phyloP scores from a whole-genome alignment of 2,329 filamentous ascomycete genomes.

The Thielaviopsis populi region DNA sequence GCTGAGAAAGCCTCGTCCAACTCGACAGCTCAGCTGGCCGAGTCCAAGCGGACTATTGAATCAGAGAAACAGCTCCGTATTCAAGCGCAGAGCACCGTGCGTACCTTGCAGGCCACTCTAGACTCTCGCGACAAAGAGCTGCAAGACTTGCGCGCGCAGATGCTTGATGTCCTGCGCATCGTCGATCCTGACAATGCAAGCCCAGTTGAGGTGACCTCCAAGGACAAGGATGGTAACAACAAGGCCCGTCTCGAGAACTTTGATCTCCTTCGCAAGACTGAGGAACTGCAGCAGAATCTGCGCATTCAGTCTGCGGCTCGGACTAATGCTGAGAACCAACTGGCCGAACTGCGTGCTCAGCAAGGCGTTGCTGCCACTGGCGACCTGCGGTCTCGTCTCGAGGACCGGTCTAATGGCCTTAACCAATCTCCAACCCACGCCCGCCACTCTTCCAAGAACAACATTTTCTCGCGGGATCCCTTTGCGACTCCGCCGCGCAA shows the following conservation, averaged over 20 bases:
- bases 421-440: slow-evolving; percentile 57
- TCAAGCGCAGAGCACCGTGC: slow-evolving; percentile 74
- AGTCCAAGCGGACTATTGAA: slow-evolving; percentile 77
- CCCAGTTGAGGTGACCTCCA: slow-evolving; percentile 37
- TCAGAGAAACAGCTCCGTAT: slow-evolving; percentile 73
- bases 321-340: slow-evolving; percentile 65
- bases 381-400: slow-evolving; percentile 49
- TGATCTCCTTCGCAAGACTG: slow-evolving; percentile 71
- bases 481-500: slow-evolving; percentile 24
- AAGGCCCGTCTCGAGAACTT: slow-evolving; percentile 60
- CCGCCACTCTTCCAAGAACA: slow-evolving; percentile 43
- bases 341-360: slow-evolving; percentile 56
- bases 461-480: neutral
- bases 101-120: slow-evolving; percentile 62
- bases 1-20: slow-evolving; percentile 79
- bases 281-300: slow-evolving; percentile 76
- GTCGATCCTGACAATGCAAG: slow-evolving; percentile 63
- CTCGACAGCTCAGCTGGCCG: slow-evolving; percentile 67
- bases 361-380: slow-evolving; percentile 18
- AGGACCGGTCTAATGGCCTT: slow-evolving; percentile 71
- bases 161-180: slow-evolving; percentile 69
- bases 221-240: slow-evolving; percentile 36
- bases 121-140: slow-evolving; percentile 72
- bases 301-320: slow-evolving; percentile 70
- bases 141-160: slow-evolving; percentile 60